Evolutionary conservation across 2,329 filamentous ascomycete species (phyloP).

Genomic region (Diaporthe ampelina): DNA sequence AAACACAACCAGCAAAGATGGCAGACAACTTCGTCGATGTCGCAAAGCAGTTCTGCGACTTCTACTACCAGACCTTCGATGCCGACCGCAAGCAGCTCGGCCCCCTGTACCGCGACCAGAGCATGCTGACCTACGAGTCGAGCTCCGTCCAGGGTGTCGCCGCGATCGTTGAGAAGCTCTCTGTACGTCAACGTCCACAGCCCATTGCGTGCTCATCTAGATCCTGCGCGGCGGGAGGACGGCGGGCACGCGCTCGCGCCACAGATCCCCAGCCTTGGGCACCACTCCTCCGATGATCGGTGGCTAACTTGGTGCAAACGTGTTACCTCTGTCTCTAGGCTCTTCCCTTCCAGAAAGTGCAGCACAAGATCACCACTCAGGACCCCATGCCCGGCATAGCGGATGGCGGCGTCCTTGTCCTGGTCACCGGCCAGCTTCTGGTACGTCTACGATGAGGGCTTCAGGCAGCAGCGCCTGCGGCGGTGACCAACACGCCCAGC

Average conservation of each 20-base stretch:
- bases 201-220: background rate
- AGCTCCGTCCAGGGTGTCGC: slow-evolving; percentile 66
- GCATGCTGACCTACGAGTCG: slow-evolving; percentile 82
- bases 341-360: slow-evolving; percentile 77
- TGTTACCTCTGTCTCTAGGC: slow-evolving; percentile 55
- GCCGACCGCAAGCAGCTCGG: slow-evolving; percentile 67
- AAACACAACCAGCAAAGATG: slow-evolving; percentile 39
- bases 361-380: slow-evolving; percentile 74
- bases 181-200: slow-evolving; percentile 59
- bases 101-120: slow-evolving; percentile 76
- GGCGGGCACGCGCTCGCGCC: background rate
- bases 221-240: background rate
- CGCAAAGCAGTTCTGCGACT: slow-evolving; percentile 43
- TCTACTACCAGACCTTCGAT: slow-evolving; percentile 81
- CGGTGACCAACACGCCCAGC: background rate
- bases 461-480: background rate
- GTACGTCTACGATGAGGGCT: slow-evolving; percentile 31
- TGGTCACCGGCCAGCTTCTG: slow-evolving; percentile 70
- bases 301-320: slow-evolving; percentile 27
- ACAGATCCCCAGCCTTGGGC: too few relatives aligned
- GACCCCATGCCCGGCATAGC: slow-evolving; percentile 76
- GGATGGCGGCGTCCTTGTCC: slow-evolving; percentile 72
- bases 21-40: slow-evolving; percentile 43
- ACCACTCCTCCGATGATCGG: slow-evolving; percentile 15
- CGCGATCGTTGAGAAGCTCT: slow-evolving; percentile 75